A percentile compares a stretch with the other conserved stretches of the same genome.
These are phyloP conservation scores for Brettanomyces naardenensis DNA, from an alignment of 805 yeast genomes.

Conservation along the genomic window DNA sequence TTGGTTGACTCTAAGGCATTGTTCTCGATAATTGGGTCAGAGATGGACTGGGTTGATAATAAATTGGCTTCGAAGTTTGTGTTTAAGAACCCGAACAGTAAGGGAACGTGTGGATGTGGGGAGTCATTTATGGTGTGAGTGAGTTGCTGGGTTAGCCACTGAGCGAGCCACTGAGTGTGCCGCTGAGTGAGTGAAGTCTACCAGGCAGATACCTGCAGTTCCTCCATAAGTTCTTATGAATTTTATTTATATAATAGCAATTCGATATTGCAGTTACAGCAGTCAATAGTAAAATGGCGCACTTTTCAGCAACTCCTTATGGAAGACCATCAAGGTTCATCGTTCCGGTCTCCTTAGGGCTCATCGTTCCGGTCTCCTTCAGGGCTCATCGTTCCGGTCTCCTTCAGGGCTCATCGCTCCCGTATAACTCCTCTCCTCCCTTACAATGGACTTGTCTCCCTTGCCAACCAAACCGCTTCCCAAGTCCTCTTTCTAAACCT, in stretches of 20 bases:
- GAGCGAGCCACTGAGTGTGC: too few relatives aligned
- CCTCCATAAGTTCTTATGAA: too few relatives aligned
- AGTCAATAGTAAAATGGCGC: too few relatives aligned
- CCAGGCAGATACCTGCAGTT: too few relatives aligned
- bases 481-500: constrained; percentile 30
- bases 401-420: too few relatives aligned
- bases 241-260: not conserved
- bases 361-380: too few relatives aligned
- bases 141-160: too few relatives aligned
- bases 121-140: constrained; percentile 93
- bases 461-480: constrained; percentile 41
- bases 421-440: not conserved
- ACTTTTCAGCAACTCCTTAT: too few relatives aligned
- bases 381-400: not conserved
- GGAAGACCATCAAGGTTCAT: too few relatives aligned
- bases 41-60: constrained; percentile 98
- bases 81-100: constrained; percentile 91
- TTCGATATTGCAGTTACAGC: too few relatives aligned
- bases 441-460: constrained; percentile 32
- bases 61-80: constrained; percentile 83
- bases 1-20: constrained; percentile 93
- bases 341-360: too few relatives aligned
- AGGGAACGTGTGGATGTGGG: constrained; percentile 98
- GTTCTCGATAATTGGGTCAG: constrained; percentile 91
- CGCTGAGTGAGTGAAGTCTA: too few relatives aligned